Percentiles rank a stretch among this genome's conserved stretches.
Conservation (phyloP, 1,284 basidiomycete species). For the Moesziomyces sp. region DNA sequence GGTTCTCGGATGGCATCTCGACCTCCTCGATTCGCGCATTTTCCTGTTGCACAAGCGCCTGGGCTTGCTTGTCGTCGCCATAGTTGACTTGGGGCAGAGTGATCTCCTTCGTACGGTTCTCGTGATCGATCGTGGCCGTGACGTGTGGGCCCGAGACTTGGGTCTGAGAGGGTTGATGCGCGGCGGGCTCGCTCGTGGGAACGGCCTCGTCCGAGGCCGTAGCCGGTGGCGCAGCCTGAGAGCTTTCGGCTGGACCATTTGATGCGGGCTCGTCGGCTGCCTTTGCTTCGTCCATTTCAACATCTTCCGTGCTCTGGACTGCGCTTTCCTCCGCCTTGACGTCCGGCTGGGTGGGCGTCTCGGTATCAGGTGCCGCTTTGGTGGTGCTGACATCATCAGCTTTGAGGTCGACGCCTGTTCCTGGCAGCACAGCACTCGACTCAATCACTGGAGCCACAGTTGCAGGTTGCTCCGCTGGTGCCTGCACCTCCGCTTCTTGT, state of each 20-base stretch:
- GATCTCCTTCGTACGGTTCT: conserved; percentile 27
- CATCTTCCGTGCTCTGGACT: conserved; percentile 6
- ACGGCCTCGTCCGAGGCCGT: neutral
- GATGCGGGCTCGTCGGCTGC: no score
- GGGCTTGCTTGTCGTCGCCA: conserved; percentile 29
- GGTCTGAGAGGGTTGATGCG: conserved; percentile 14
- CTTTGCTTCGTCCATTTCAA: conserved; percentile 6
- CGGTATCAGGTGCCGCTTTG: neutral
- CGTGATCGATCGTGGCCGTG: conserved; percentile 31
- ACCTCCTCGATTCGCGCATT: conserved; percentile 36
- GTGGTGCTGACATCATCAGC: no score
- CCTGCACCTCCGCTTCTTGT: no score
- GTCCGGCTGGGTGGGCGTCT: neutral
- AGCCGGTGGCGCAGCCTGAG: neutral
- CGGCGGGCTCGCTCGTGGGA: neutral
- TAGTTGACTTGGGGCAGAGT: conserved; percentile 33
- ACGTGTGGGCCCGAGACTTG: conserved; percentile 27
- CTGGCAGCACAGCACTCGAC: no score
- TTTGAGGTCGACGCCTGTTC: no score
- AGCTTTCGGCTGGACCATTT: neutral
- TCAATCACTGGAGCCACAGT: no score
- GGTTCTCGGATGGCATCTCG: conserved; percentile 21
- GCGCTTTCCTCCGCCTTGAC: conserved; percentile 21
- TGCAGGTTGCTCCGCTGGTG: no score
- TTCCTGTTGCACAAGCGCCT: conserved; percentile 26